A percentile compares a stretch with the other conserved stretches of the same genome.
Conservation (phyloP, 257 asterid species). For the Solanum okadae region DNA sequence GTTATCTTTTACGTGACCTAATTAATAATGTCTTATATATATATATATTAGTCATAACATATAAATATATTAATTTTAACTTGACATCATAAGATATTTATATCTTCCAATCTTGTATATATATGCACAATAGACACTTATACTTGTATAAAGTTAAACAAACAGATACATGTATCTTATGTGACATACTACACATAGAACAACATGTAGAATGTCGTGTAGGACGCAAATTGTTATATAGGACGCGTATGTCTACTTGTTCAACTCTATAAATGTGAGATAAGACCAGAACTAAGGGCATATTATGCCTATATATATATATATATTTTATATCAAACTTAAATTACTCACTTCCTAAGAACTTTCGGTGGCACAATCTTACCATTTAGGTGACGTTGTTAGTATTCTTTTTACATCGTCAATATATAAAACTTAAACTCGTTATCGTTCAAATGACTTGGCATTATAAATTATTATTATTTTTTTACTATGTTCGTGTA, state of each 20-base stretch:
- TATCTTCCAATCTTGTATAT: too few species aligned
- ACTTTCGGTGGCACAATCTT: neutral
- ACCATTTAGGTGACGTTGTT: neutral
- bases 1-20: neutral
- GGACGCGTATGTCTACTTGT: neutral
- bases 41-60: neutral
- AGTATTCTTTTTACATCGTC: too few species aligned
- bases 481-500: rapidly evolving
- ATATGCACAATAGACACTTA: neutral
- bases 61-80: too few species aligned
- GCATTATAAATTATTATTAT: too few species aligned
- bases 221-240: too few species aligned
- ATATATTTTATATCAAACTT: too few species aligned
- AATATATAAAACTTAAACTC: neutral
- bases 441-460: too few species aligned
- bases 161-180: neutral
- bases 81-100: rapidly evolving
- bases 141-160: too few species aligned
- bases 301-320: too few species aligned
- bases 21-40: neutral
- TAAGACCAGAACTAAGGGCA: neutral
- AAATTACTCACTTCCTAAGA: neutral
- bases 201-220: too few species aligned
- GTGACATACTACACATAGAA: neutral
- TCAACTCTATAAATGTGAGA: neutral